Evolutionary conservation across 1,284 basidiomycete species (phyloP).

Genomic region (Fistulinella cinereoalba): DNA sequence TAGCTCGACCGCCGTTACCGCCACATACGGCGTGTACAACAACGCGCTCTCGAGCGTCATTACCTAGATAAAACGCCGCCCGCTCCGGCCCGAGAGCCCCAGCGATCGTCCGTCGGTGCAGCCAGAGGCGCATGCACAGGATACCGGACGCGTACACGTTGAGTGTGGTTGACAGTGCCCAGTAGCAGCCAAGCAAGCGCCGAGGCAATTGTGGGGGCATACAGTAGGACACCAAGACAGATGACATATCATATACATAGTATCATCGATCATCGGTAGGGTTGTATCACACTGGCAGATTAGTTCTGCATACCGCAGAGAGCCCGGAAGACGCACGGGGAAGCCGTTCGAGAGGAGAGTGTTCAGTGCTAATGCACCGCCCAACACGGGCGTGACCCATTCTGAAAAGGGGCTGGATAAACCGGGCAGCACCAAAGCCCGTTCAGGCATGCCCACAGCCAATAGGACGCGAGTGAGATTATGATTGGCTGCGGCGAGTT

Average conservation of each 20-base stretch:
- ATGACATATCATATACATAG: no score
- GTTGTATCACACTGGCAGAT: no score
- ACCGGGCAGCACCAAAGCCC: neutral
- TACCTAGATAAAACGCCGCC: constrained; percentile 21
- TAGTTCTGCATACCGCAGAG: no score
- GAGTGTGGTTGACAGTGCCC: no score
- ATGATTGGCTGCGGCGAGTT: constrained; percentile 24
- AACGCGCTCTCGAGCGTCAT: constrained; percentile 28
- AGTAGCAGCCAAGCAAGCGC: no score
- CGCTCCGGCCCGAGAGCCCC: constrained; percentile 9
- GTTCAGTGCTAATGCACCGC: no score
- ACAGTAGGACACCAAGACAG: no score
- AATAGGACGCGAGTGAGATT: constrained; percentile 1
- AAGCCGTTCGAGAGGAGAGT: no score
- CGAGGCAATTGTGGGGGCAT: no score
- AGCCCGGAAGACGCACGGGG: no score
- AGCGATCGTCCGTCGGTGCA: constrained; percentile 12
- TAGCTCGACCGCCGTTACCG: constrained; percentile 15
- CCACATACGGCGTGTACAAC: constrained; percentile 17
- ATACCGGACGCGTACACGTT: constrained; percentile 16
- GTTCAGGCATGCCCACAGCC: neutral
- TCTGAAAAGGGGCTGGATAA: neutral
- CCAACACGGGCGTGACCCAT: no score
- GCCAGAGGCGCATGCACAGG: constrained; percentile 17
- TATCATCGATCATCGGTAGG: no score